phyloP scores from a whole-genome alignment of 1,139 yeast genomes.

The Sugiyamaella sp. region DNA sequence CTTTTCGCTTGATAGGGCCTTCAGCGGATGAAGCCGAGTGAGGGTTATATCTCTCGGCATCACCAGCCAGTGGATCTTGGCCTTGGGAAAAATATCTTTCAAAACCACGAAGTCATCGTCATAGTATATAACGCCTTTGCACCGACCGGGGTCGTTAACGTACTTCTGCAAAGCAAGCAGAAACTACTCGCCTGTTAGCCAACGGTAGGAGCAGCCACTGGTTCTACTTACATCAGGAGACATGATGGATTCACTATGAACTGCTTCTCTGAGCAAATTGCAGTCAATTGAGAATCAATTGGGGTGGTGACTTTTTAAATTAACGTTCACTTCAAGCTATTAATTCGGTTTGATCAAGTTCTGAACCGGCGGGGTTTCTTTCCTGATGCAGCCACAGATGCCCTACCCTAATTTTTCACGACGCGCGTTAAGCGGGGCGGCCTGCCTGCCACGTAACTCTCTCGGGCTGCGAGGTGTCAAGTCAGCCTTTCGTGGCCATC shows the following conservation, averaged over 20 bases:
- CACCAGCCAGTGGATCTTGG: conserved; percentile 61
- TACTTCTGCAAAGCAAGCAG: conserved; percentile 38
- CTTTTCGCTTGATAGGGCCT: conserved; percentile 49
- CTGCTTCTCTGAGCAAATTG: no score
- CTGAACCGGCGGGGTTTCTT: not conserved
- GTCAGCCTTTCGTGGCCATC: conserved; percentile 13
- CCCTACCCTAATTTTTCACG: conserved; percentile 17
- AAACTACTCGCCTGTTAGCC: conserved; percentile 20
- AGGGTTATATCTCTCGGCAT: conserved; percentile 54
- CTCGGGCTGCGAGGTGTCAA: not conserved
- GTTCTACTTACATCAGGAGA: no score
- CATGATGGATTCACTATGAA: no score
- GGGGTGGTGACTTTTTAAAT: no score
- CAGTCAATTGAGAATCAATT: no score
- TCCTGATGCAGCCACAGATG: not conserved
- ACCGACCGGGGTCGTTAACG: conserved; percentile 44
- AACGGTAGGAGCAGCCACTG: not conserved
- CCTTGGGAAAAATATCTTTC: conserved; percentile 65
- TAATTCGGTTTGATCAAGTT: not conserved
- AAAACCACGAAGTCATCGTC: conserved; percentile 62
- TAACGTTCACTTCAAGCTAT: no score
- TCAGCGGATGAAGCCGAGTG: conserved; percentile 56
- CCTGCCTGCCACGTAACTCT: conserved; percentile 17
- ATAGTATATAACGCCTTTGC: conserved; percentile 43
- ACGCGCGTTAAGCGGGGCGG: conserved; percentile 5